Evolutionary conservation across 345 rosid genomes (phyloP).

Genomic region (Pistacia vera): DNA sequence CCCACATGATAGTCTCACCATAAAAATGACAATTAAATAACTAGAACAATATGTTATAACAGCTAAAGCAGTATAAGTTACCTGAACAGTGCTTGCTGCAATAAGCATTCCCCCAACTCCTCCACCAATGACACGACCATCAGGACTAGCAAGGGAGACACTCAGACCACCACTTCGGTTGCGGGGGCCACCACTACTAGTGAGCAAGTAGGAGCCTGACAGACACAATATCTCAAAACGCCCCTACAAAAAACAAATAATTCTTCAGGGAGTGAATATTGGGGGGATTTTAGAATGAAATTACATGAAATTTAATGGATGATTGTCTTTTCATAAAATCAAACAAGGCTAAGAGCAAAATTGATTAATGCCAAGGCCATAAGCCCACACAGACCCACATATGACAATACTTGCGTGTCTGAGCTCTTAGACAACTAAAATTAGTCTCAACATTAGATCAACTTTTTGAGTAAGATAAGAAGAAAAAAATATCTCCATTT

Average conservation of each 20-base stretch:
- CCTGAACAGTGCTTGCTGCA: conserved; percentile 94
- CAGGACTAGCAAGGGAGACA: conserved; percentile 91
- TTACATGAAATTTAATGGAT: background rate
- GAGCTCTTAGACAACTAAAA: background rate
- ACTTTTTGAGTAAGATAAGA: background rate
- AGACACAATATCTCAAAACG: conserved; percentile 84
- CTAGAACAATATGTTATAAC: background rate
- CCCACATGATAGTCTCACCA: background rate
- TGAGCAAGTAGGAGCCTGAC: conserved; percentile 69
- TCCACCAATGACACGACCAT: conserved; percentile 95
- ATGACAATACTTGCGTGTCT: too few species aligned
- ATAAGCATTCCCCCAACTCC: conserved; percentile 89
- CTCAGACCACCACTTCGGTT: conserved; percentile 75
- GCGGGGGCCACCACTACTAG: conserved; percentile 47
- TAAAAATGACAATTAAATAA: background rate
- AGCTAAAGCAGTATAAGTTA: conserved; percentile 18
- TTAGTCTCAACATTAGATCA: background rate
- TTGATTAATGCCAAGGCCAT: background rate
- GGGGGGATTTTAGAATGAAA: background rate
- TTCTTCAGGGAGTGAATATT: background rate
- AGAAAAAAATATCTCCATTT: background rate
- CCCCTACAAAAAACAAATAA: conserved; percentile 56
- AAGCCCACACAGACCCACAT: background rate
- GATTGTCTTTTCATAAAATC: background rate
- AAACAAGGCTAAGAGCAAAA: background rate